Base-by-base conservation (phyloP, 1,284 basidiomycete genomes). In the Marasmius fiardii region DNA sequence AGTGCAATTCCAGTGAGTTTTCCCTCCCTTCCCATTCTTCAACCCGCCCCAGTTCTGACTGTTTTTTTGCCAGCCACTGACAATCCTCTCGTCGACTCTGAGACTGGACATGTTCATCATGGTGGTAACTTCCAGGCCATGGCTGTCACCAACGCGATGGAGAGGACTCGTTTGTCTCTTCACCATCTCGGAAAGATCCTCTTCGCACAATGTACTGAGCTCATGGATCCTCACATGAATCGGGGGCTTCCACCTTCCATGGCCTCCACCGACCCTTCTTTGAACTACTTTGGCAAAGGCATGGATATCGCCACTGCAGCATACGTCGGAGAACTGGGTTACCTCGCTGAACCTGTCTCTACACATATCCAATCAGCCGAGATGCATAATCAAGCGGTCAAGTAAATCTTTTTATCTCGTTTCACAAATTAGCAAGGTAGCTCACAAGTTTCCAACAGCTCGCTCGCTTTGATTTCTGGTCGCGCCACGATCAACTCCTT, bases 91-190 rank as follows among this genome's bases (percentile, higher is more conserved):
- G 74, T 92, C 51, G 88, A 92, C 62, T 76, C 83, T 26, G 78
- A 83, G 58, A 83, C 81, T 18, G 85, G 83, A 6, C 72, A 78
- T 43, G 78, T 91, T 6, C 88, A 92, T 67, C 86, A 93, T 61
- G 92, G 92, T 20, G 92, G 92, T 10, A 93, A 93, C 67, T 93
- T 94, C 79, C 90, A 92, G 68, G 91, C 90, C 1, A 90, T 93
- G 83, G 79, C 90, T 1, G 82, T 95, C 53, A 91, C 92, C 6
- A 92, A 92, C 56, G 86, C 88, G 4, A 93, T 94, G 86, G 93
- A 95, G 69, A 91, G 92, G 69, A 89, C 90, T 4, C 86, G 92
- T 18, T 81, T 94, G 41, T 80, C 88, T 2, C 74, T 95, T 28
- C 83, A 92, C 61, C 90, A 92, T 64, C 80, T 94, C 55, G 93